Evolutionary conservation across 805 yeast species (phyloP), one percentile per base, ranked within the genome.

Genomic region (Maudiozyma saulgeensis): DNA sequence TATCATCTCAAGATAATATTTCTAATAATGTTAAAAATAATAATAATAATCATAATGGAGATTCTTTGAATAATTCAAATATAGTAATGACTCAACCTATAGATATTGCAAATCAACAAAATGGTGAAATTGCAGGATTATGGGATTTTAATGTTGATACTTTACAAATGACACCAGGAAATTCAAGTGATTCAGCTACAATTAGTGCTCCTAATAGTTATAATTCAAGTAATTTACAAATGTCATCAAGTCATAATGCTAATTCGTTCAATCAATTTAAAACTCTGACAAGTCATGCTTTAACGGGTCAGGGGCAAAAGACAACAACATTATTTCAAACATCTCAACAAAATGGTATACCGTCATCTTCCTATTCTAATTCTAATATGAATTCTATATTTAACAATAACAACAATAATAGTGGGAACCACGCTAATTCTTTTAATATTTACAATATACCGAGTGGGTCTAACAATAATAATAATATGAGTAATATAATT

Each of bases 141-240:
- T 70, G 73, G 73, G 67, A 67, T 49, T 66, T 68, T 45, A 67
- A 67, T 47, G 62, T 68, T 6, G 72, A 68, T 47, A 62, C 61
- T n/a, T 62, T 67, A 38, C 62, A 62, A 56, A 63, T 65, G 62
- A 63, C 68, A 8, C 69, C 70, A 7, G 57, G 57, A 39, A 55
- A 56, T 28, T 61, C 68, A 15, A 58, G 64, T 44, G 68, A 61
- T 26, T 63, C 68, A 5, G 68, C 68, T 1, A 63, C 69, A 1
- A 63, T 66, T 7, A 64, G 68, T 53, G 69, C 69, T 15, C 68
- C 69, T 15, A 64, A 59, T 43, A 64, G 68, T 50, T 62, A 52
- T 46, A 61, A 54, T 39, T 63, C 68, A 7, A 66, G 59, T 32
- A 26, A 34, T 32, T 47, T 18, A 47, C 49, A 41, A 43, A 35